Percentiles rank a stretch among this genome's conserved stretches.
phyloP scores from a whole-genome alignment of 1,284 basidiomycete species.

The Cutaneotrichosporon sp. region DNA sequence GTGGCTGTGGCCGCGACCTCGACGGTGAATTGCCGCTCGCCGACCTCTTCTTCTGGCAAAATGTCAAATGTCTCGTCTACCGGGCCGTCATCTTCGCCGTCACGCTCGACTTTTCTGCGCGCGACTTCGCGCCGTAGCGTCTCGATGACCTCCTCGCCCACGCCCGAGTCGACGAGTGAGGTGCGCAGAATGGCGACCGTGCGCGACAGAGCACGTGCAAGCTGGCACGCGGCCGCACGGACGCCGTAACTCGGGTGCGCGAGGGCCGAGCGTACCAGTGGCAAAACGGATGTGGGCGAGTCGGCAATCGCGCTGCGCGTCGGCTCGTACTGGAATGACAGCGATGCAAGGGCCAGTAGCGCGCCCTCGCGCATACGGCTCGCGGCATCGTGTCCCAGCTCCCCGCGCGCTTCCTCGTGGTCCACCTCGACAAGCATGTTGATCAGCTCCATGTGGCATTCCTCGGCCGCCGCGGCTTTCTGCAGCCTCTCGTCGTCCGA shows the following conservation, averaged over 20 bases:
- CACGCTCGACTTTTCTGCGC: slow-evolving; percentile 1
- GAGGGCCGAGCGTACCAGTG: slow-evolving; percentile 56
- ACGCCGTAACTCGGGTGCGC: slow-evolving; percentile 64
- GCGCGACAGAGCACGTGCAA: slow-evolving; percentile 70
- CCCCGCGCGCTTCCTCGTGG: slow-evolving; percentile 57
- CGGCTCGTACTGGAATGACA: slow-evolving; percentile 64
- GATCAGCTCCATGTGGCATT: slow-evolving; percentile 27
- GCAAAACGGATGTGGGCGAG: slow-evolving; percentile 51
- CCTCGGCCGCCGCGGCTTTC: slow-evolving; percentile 34
- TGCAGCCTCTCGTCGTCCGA: slow-evolving; percentile 64
- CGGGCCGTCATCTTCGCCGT: slow-evolving; percentile 5
- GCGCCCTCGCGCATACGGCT: slow-evolving; percentile 53
- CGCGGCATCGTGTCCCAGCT: slow-evolving; percentile 42
- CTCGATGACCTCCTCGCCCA: slow-evolving; percentile 64
- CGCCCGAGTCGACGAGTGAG: slow-evolving; percentile 71
- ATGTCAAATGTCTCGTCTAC: slow-evolving; percentile 12
- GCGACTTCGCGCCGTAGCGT: slow-evolving; percentile 51
- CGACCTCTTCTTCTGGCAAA: slow-evolving; percentile 24
- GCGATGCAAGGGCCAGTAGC: slow-evolving; percentile 63
- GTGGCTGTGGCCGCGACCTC: slow-evolving; percentile 66
- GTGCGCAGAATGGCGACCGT: slow-evolving; percentile 72
- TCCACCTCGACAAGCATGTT: slow-evolving; percentile 34
- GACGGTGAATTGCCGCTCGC: slow-evolving; percentile 63
- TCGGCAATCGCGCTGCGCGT: slow-evolving; percentile 64
- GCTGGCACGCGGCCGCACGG: slow-evolving; percentile 77